Base-by-base conservation (phyloP, 768 basidiomycete genomes). In the Lactarius sp. region DNA sequence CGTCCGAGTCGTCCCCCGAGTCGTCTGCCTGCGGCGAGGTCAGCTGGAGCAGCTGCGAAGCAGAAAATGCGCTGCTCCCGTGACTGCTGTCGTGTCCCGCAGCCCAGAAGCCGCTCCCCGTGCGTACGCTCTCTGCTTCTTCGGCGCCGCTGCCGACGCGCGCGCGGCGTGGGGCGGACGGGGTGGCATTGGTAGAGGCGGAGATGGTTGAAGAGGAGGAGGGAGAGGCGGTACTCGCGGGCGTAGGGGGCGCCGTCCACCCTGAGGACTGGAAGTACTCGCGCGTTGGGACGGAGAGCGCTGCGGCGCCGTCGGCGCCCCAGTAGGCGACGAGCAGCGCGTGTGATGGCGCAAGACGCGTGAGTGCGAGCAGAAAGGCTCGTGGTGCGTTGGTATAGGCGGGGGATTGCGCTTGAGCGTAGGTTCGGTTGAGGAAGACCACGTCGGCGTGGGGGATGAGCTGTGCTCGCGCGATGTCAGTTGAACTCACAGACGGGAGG, bases 191-290 rank as follows among this genome's bases (percentile, higher is more conserved):
- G 20, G 9, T 27, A 49, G 58, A 22, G n/a, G 37, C 13, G 56
- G 55, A 37, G 6, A 68, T 34, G 50, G 59, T 59, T 54, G 71
- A 71, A 18, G 66, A 67, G 56, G 70, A 64, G 49, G 62, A 20
- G 53, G 70, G 60, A 44, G 55, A 57, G 39, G 73, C 69, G 1
- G 75, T 61, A 6, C 52, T 18, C 33, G 46, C 37, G 66, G 54
- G 57, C 71, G 75, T 37, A 69, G 75, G 39, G 1, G 83, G 81
- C 62, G 85, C 85, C 3, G 87, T 83, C 90, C 91, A 93, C 1
- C 87, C 85, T 0, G 89, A 90, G 67, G 85, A 86, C 67, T 94
- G 92, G 71, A 92, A 90, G 73, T 93, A 94, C 69, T 94, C 92
- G 67, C 82, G 82, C 0, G 91, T 92, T 0, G 91, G 92, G 7